These are phyloP conservation scores for Stagonosporopsis chrysanthemi DNA, from an alignment of 2,329 filamentous ascomycete genomes.

Conservation along the genomic window DNA sequence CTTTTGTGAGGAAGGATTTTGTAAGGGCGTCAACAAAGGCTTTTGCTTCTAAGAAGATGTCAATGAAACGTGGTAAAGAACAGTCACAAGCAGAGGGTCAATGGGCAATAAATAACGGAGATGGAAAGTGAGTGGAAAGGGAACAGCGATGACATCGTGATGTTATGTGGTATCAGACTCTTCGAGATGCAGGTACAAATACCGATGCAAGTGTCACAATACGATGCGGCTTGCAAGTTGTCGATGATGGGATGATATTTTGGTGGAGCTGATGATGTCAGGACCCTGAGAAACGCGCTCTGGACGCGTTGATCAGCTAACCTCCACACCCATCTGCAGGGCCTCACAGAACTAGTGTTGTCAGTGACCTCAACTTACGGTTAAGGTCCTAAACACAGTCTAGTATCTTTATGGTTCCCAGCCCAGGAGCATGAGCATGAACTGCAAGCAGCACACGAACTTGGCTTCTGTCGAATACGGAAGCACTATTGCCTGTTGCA, in stretches of 20 bases:
- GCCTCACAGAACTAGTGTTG: background rate
- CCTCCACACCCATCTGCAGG: background rate
- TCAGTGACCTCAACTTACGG: background rate
- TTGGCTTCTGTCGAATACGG: background rate
- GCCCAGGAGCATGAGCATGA: background rate
- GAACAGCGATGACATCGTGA: conserved; percentile 9
- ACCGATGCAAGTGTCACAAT: conserved; percentile 14
- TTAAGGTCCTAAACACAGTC: background rate
- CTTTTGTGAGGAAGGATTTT: too few relatives aligned
- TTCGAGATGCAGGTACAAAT: conserved; percentile 17
- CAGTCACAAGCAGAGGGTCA: background rate
- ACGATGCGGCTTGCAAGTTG: conserved; percentile 13
- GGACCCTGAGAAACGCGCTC: conserved; percentile 4
- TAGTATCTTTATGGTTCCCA: background rate
- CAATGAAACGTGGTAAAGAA: background rate
- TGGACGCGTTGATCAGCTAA: conserved; percentile 4
- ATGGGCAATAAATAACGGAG: background rate
- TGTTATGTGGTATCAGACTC: conserved; percentile 2
- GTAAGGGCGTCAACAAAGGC: background rate
- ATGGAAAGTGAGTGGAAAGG: background rate
- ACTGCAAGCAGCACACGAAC: background rate
- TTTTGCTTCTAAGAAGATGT: background rate
- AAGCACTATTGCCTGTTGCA: background rate
- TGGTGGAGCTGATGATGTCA: conserved; percentile 25
- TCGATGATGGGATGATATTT: conserved; percentile 18